These are phyloP conservation scores for Auricularia cornea DNA, from an alignment of 768 basidiomycete species.

Conservation along the genomic window DNA sequence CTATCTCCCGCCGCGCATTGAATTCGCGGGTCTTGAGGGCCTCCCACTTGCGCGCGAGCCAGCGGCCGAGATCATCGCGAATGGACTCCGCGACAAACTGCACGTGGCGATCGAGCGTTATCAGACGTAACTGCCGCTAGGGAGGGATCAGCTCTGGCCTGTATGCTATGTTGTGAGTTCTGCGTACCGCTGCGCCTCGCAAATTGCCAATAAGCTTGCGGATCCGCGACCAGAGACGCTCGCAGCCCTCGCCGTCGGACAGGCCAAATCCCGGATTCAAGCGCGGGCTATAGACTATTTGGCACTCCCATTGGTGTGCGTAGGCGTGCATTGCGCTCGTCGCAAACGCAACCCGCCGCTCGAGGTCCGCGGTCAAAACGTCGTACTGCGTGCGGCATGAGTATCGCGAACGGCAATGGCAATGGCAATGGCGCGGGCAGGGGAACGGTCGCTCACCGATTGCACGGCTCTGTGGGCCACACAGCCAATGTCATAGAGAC, in stretches of 20 bases:
- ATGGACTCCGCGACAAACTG: neutral
- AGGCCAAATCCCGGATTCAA: slow-evolving; percentile 22
- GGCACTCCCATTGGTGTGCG: slow-evolving; percentile 3
- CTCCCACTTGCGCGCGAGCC: slow-evolving; percentile 19
- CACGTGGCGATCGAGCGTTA: too few species aligned
- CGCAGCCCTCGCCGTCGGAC: slow-evolving; percentile 28
- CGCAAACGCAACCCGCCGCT: neutral
- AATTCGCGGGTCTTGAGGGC: slow-evolving; percentile 10
- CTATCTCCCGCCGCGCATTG: slow-evolving; percentile 7
- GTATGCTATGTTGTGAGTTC: too few species aligned
- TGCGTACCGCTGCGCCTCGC: neutral
- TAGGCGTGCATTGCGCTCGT: slow-evolving; percentile 1
- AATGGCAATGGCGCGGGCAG: neutral
- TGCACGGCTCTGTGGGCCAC: neutral
- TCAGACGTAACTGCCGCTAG: too few species aligned
- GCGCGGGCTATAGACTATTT: neutral
- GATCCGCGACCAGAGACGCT: slow-evolving; percentile 21
- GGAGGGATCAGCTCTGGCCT: too few species aligned
- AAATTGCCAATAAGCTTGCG: neutral
- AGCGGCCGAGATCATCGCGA: slow-evolving; percentile 23
- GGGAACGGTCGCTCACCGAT: neutral
- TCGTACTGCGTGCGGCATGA: neutral
- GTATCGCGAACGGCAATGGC: too few species aligned
- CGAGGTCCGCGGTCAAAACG: neutral
- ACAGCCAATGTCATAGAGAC: neutral